Evolutionary conservation across 129 eudicot species (phyloP).

Genomic region (Arctium lappa): DNA sequence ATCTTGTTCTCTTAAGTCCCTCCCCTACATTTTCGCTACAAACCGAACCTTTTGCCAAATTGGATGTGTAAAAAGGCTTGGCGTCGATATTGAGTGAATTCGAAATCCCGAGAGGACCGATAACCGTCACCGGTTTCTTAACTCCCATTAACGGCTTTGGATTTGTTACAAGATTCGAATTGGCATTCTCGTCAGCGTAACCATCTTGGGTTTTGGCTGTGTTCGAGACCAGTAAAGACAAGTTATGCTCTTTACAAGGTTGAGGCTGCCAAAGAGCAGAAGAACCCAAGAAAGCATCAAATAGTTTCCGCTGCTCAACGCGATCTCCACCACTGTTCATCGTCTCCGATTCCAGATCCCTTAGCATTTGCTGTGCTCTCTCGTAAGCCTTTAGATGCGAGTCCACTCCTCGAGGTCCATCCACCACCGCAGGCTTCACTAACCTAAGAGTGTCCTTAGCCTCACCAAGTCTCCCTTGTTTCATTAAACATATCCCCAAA

Average conservation of each 20-base stretch:
- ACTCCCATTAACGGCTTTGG: neutral
- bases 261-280: constrained; percentile 99
- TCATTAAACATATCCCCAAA: constrained; percentile 94
- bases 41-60: constrained; percentile 21
- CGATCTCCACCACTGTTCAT: constrained; percentile 72
- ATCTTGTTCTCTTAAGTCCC: constrained; percentile 79
- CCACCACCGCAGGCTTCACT: constrained; percentile 81
- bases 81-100: constrained; percentile 76
- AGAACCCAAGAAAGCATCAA: constrained; percentile 85
- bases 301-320: constrained; percentile 70
- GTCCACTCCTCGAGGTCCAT: constrained; percentile 91
- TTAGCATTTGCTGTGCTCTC: constrained; percentile 93
- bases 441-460: constrained; percentile 79
- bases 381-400: constrained; percentile 98
- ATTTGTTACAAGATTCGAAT: constrained; percentile 22
- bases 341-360: constrained; percentile 84
- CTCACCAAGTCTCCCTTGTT: constrained; percentile 90
- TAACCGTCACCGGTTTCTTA: constrained; percentile 26
- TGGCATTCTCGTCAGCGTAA: constrained; percentile 68
- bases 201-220: constrained; percentile 34
- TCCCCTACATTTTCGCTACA: constrained; percentile 35
- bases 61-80: constrained; percentile 61
- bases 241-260: constrained; percentile 71
- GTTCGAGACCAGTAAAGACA: constrained; percentile 19
- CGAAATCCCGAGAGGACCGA: constrained; percentile 30